A percentile compares a stretch with the other conserved stretches of the same genome.
These are phyloP conservation scores for Aspergillus udagawae DNA, from an alignment of 2,329 filamentous ascomycete species.

Conservation along the genomic window DNA sequence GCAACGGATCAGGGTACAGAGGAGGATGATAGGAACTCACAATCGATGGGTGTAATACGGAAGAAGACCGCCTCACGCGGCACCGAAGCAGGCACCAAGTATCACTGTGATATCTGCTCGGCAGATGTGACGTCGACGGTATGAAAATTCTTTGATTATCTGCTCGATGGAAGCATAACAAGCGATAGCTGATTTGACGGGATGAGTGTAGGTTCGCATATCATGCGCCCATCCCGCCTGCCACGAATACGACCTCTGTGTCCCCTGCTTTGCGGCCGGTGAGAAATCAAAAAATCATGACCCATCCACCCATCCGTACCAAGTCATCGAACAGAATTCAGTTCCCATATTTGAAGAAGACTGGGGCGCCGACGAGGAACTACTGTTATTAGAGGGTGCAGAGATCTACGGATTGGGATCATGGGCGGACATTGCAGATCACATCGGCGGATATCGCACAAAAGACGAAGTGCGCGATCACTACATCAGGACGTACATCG, in stretches of 20 bases:
- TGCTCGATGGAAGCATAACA: neutral
- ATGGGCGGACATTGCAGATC: constrained; percentile 96
- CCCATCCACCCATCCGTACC: constrained; percentile 78
- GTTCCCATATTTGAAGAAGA: constrained; percentile 93
- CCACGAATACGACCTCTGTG: constrained; percentile 94
- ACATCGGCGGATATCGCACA: constrained; percentile 89
- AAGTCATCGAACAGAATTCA: constrained; percentile 96
- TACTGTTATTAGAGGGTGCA: constrained; percentile 87
- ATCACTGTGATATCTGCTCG: constrained; percentile 95
- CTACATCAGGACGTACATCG: constrained; percentile 82
- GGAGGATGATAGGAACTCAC: constrained; percentile 39
- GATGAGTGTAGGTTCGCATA: constrained; percentile 73
- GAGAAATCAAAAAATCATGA: constrained; percentile 78
- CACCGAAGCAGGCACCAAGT: constrained; percentile 86
- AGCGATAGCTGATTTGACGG: neutral
- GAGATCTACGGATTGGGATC: constrained; percentile 96
- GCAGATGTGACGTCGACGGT: constrained; percentile 96
- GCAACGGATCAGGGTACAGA: constrained; percentile 29
- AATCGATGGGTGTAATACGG: constrained; percentile 82
- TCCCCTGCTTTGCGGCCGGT: constrained; percentile 86
- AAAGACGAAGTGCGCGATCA: constrained; percentile 97
- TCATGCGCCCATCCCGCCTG: constrained; percentile 79
- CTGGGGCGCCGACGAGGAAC: constrained; percentile 96
- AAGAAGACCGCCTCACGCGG: constrained; percentile 88
- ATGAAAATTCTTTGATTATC: constrained; percentile 31